Evolutionary conservation across 257 asterid species (phyloP).

Genomic region (Jasminum sambac): DNA sequence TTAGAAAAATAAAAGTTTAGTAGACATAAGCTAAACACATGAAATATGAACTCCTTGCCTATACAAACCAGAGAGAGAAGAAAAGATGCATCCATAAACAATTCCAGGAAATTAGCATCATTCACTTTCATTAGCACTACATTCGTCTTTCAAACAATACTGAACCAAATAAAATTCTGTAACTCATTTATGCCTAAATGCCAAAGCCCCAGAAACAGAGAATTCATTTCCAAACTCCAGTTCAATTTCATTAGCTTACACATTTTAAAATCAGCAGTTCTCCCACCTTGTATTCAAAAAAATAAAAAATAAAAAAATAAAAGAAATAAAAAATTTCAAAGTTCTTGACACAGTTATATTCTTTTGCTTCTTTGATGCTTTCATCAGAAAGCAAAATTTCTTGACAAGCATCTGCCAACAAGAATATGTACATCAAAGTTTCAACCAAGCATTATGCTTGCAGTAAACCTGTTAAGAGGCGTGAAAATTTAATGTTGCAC

Average conservation of each 20-base stretch:
- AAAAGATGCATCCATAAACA: not conserved
- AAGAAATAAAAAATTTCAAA: no score
- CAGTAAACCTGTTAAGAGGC: no score
- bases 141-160: not conserved
- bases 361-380: not conserved
- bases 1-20: no score
- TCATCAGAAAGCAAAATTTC: not conserved
- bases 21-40: no score
- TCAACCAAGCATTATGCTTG: not conserved
- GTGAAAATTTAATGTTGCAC: no score
- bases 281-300: not conserved
- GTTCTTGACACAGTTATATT: no score
- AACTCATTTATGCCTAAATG: not conserved
- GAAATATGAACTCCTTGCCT: not conserved
- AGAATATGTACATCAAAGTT: not conserved
- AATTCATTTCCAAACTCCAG: not conserved
- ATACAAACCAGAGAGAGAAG: not conserved
- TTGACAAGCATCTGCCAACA: not conserved
- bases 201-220: not conserved
- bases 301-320: not conserved
- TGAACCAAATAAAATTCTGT: not conserved
- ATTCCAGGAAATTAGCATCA: not conserved
- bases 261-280: no score
- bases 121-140: not conserved
- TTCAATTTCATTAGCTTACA: not conserved